phyloP scores from a whole-genome alignment of 2,329 filamentous ascomycete genomes.

The Cordyceps cicadae region DNA sequence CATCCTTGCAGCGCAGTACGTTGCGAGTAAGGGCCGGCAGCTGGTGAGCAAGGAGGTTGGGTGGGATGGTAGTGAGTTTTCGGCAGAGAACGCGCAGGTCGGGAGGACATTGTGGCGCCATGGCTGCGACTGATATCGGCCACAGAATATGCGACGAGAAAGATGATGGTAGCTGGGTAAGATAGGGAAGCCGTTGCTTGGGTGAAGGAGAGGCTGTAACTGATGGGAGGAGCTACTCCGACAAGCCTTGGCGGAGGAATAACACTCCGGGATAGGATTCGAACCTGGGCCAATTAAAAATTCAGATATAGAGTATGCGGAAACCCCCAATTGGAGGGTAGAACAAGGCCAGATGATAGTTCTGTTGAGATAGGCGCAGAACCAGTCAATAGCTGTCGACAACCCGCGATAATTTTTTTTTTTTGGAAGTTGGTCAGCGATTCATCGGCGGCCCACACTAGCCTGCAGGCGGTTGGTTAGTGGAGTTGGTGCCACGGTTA shows the following conservation, averaged over 20 bases:
- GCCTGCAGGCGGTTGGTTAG: neutral
- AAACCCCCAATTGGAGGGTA: neutral
- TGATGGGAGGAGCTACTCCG: constrained; percentile 1
- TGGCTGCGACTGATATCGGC: constrained; percentile 1
- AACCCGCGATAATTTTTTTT: neutral
- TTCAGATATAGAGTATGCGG: neutral
- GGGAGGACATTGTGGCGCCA: constrained; percentile 35
- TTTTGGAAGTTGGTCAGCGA: neutral
- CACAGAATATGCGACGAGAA: neutral
- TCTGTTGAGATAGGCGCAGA: neutral
- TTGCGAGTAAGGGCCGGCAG: constrained; percentile 60
- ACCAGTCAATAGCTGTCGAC: neutral
- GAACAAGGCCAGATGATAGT: neutral
- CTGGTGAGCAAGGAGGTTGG: constrained; percentile 65
- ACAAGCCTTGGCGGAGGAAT: neutral
- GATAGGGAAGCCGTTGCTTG: neutral
- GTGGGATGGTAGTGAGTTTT: constrained; percentile 61
- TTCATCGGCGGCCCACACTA: neutral
- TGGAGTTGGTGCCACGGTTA: neutral
- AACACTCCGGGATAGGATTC: too few relatives aligned
- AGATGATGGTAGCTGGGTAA: neutral
- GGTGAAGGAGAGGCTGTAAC: constrained; percentile 9
- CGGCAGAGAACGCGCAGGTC: constrained; percentile 59
- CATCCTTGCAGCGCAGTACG: constrained; percentile 45
- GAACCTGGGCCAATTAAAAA: neutral